Evolutionary conservation across 2,329 filamentous ascomycete species (phyloP).

Genomic region (Graphilbum sp.): DNA sequence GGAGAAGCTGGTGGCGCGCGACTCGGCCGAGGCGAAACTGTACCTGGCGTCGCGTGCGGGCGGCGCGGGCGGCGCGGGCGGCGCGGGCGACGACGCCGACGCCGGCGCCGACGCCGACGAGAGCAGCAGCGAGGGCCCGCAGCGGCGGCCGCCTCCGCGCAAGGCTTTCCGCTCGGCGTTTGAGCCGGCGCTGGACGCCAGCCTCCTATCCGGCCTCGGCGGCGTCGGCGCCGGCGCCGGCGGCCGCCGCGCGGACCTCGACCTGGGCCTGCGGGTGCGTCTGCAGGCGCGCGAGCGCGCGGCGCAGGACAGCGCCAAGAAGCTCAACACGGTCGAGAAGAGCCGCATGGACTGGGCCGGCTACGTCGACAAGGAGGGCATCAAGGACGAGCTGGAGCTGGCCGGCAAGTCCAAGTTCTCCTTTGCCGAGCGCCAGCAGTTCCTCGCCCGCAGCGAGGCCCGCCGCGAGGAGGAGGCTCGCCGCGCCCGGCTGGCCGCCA

Average conservation of each 20-base stretch:
- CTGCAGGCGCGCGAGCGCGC: slow-evolving; percentile 29
- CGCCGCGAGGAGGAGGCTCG: slow-evolving; percentile 44
- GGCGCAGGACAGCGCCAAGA: slow-evolving; percentile 34
- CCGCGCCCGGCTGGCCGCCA: slow-evolving; percentile 30
- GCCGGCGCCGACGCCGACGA: slow-evolving; percentile 13
- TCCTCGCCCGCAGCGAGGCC: slow-evolving; percentile 47
- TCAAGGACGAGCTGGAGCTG: slow-evolving; percentile 50
- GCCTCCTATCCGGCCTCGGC: neutral
- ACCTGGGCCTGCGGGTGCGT: slow-evolving; percentile 38
- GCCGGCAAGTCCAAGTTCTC: slow-evolving; percentile 49
- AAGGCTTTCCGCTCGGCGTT: slow-evolving; percentile 46
- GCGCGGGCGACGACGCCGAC: slow-evolving; percentile 11
- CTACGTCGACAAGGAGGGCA: slow-evolving; percentile 54
- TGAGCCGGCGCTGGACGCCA: slow-evolving; percentile 29
- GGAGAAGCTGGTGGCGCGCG: slow-evolving; percentile 49
- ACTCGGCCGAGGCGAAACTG: slow-evolving; percentile 49
- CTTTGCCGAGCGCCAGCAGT: slow-evolving; percentile 45
- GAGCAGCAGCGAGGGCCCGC: slow-evolving; percentile 12
- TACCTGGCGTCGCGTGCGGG: slow-evolving; percentile 37
- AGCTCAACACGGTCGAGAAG: slow-evolving; percentile 56
- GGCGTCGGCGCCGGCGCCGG: neutral
- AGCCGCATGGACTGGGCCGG: slow-evolving; percentile 59
- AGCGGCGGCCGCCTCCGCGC: slow-evolving; percentile 29
- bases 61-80: slow-evolving; percentile 11
- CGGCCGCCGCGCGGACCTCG: slow-evolving; percentile 36